Evolutionary conservation across 345 rosid genomes (phyloP), one percentile per base, ranked within the genome.

Genomic region (Tarenaya hassleriana): DNA sequence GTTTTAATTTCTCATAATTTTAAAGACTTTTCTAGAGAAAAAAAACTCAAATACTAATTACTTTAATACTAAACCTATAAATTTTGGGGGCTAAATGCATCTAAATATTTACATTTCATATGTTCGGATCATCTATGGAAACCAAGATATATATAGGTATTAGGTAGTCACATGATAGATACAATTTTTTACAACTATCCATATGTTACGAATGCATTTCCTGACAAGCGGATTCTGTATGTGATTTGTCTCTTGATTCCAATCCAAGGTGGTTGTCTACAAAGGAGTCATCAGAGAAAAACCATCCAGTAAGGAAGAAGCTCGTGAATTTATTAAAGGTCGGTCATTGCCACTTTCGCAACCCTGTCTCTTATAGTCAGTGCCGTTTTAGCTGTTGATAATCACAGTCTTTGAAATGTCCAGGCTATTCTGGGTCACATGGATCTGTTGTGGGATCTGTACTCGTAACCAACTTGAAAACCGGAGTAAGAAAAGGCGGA

Each of bases 251-350:
- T 64, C 52, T 62, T 62, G 63, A 48, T 74, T 53, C 70, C 60
- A n/a, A n/a, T n/a, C n/a, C n/a, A 55, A 91, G 96, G 96, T 91
- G 64, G 98, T 92, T 65, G 90, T 92, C 40, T 80, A 83, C 63
- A 76, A 81, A 64, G 96, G 90, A 65, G 73, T 7, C 15, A 73
- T 92, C 41, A 79, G 94, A 73, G 98, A 92, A 69, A 92, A 92
- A 62, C 98, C 98, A 34, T 59, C 72, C 52, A 71, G 61, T 54
- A 74, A 59, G 64, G 84, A 79, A 46, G 96, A 88, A 79, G 98
- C 96, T 41, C 81, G 94, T 0, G 67, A 66, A 41, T 92, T 83
- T 66, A 73, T 92, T 49, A 78, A 75, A 92, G 98, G 96, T 86
- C 61, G 57, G 27, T 13, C 16, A 39, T 33, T 13, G 8, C 41